Conservation (phyloP, 805 yeast genomes). For the Yarrowia sp. region DNA sequence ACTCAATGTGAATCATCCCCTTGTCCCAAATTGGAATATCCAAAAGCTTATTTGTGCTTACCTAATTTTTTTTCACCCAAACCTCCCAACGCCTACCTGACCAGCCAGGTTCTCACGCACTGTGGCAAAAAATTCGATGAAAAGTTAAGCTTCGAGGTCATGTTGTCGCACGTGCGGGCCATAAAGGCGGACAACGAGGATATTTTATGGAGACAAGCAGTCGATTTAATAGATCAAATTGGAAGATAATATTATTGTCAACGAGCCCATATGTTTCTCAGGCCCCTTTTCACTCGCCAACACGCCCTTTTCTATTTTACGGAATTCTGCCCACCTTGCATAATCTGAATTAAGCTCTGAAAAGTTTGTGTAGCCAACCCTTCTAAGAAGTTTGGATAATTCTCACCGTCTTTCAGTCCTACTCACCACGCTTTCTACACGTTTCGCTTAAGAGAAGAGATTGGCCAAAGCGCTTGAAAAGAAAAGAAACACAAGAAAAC, state of each 20-base stretch:
- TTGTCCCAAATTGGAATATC: constrained; percentile 11
- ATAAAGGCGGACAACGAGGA: neutral
- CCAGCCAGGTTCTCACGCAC: neutral
- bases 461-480: too few relatives aligned
- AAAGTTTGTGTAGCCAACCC: constrained; percentile 33
- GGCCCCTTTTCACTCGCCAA: too few relatives aligned
- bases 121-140: constrained; percentile 14
- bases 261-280: too few relatives aligned
- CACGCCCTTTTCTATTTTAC: neutral
- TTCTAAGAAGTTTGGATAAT: neutral
- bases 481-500: neutral
- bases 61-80: too few relatives aligned
- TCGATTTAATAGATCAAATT: too few relatives aligned
- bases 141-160: constrained; percentile 5
- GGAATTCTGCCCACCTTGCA: constrained; percentile 27
- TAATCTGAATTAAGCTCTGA: constrained; percentile 32
- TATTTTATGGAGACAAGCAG: neutral
- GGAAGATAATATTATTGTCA: too few relatives aligned
- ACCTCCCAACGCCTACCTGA: neutral
- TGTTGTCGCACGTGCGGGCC: constrained; percentile 23
- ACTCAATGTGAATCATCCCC: neutral
- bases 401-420: constrained; percentile 4
- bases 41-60: neutral
- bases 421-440: constrained; percentile 23
- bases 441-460: constrained; percentile 6